Evolutionary conservation across 1,139 yeast genomes (phyloP).

Genomic region (Magnusiomyces suaveolens): DNA sequence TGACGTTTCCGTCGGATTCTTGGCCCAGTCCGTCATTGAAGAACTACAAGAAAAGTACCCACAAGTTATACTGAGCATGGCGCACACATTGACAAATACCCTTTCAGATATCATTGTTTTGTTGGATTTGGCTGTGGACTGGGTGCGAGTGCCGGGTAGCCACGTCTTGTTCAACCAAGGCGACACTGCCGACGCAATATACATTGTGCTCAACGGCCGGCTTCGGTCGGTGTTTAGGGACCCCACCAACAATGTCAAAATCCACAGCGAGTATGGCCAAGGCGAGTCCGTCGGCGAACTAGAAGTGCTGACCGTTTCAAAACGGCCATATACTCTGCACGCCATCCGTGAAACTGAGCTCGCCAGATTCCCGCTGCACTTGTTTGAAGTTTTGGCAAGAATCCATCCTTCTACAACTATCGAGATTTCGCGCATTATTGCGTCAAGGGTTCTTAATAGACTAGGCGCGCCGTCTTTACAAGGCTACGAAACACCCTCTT

Average conservation of each 20-base stretch:
- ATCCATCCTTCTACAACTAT: slow-evolving; percentile 87
- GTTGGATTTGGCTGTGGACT: slow-evolving; percentile 85
- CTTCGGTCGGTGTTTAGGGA: slow-evolving; percentile 50
- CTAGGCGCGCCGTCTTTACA: slow-evolving; percentile 17
- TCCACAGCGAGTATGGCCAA: slow-evolving; percentile 77
- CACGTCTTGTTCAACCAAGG: slow-evolving; percentile 71
- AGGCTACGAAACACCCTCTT: slow-evolving; percentile 9
- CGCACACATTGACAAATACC: slow-evolving; percentile 57
- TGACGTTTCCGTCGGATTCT: slow-evolving; percentile 59
- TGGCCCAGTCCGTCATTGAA: slow-evolving; percentile 56
- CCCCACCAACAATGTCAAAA: slow-evolving; percentile 28
- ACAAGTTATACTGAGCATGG: slow-evolving; percentile 64
- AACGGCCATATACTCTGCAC: slow-evolving; percentile 61
- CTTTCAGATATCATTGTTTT: slow-evolving; percentile 59
- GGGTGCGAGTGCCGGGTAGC: slow-evolving; percentile 89
- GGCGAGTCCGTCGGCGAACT: slow-evolving; percentile 94
- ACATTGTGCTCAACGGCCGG: slow-evolving; percentile 83
- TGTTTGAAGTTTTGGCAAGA: slow-evolving; percentile 74
- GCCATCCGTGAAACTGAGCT: slow-evolving; percentile 92
- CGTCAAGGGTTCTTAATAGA: slow-evolving; percentile 45
- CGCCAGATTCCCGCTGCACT: slow-evolving; percentile 81
- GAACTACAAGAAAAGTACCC: slow-evolving; percentile 66
- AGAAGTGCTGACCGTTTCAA: slow-evolving; percentile 79
- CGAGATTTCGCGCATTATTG: slow-evolving; percentile 80
- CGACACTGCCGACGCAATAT: slow-evolving; percentile 85